phyloP scores from a whole-genome alignment of 2,329 filamentous ascomycete species.

The Plectosphaerella cucumerina region DNA sequence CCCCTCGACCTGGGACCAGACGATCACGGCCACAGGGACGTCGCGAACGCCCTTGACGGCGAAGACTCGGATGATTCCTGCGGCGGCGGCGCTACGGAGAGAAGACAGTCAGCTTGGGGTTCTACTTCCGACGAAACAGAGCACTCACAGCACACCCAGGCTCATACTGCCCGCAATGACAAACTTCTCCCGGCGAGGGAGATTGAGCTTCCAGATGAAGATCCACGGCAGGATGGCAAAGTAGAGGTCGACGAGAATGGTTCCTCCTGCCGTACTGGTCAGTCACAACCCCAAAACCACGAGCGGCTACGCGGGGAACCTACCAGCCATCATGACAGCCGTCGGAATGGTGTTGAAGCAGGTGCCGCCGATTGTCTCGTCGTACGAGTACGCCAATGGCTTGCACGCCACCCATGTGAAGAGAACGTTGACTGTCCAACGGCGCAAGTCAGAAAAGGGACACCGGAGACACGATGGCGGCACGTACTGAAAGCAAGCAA shows the following conservation, averaged over 20 bases:
- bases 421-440: background rate
- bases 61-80: conserved; percentile 1
- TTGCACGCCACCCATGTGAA: conserved; percentile 15
- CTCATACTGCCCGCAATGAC: conserved; percentile 30
- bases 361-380: conserved; percentile 10
- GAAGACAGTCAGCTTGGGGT: background rate
- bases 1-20: conserved; percentile 15
- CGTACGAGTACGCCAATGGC: conserved; percentile 11
- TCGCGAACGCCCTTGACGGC: conserved; percentile 8
- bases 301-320: conserved; percentile 1
- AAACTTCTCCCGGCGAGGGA: conserved; percentile 27
- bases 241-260: conserved; percentile 29
- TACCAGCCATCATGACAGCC: conserved; percentile 12
- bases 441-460: background rate
- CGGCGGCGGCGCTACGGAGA: background rate
- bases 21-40: conserved; percentile 12
- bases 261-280: background rate
- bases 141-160: conserved; percentile 28
- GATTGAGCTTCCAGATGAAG: conserved; percentile 34
- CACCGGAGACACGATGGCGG: background rate
- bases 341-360: conserved; percentile 12
- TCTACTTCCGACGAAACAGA: background rate
- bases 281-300: background rate
- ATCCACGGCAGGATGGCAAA: conserved; percentile 37
- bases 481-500: background rate